Conservation (phyloP, 177 flowering plant species). For the Vitis hybrid region DNA sequence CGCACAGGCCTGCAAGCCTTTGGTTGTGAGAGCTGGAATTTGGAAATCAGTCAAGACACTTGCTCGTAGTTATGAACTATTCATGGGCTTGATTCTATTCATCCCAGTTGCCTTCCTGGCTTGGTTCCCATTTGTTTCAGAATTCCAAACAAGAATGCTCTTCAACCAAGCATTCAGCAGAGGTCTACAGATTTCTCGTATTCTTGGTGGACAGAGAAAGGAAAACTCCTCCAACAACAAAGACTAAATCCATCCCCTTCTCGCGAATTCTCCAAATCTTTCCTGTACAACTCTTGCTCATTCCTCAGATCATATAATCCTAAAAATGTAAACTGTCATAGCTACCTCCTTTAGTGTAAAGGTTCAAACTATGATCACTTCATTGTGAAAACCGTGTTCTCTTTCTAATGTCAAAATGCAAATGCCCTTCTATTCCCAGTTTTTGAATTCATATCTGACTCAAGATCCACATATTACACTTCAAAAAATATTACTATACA, state of each 20-base stretch:
- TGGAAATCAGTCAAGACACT: conserved; percentile 44
- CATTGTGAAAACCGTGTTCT: too few relatives aligned
- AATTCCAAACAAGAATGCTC: conserved; percentile 53
- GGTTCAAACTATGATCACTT: too few relatives aligned
- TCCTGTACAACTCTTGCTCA: too few relatives aligned
- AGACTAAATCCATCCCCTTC: conserved; percentile 22
- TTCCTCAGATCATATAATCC: too few relatives aligned
- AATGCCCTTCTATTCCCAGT: too few relatives aligned
- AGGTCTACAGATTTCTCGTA: conserved; percentile 61
- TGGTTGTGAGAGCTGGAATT: conserved; percentile 25
- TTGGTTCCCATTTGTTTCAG: conserved; percentile 59
- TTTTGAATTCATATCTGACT: too few relatives aligned
- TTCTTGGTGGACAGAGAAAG: conserved; percentile 50
- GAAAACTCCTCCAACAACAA: conserved; percentile 40
- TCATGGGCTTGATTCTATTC: conserved; percentile 50
- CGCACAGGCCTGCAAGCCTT: conserved; percentile 49
- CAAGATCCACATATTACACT: too few relatives aligned
- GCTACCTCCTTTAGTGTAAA: too few relatives aligned
- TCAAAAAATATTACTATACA: too few relatives aligned
- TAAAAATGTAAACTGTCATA: too few relatives aligned
- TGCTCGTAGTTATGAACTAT: conserved; percentile 44
- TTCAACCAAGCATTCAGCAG: conserved; percentile 67
- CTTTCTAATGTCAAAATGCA: too few relatives aligned
- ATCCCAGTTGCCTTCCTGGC: conserved; percentile 48
- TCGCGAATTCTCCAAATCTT: too few relatives aligned